Evolutionary conservation across 805 yeast species (phyloP).

Genomic region (Tetrapisispora iriomotensis): DNA sequence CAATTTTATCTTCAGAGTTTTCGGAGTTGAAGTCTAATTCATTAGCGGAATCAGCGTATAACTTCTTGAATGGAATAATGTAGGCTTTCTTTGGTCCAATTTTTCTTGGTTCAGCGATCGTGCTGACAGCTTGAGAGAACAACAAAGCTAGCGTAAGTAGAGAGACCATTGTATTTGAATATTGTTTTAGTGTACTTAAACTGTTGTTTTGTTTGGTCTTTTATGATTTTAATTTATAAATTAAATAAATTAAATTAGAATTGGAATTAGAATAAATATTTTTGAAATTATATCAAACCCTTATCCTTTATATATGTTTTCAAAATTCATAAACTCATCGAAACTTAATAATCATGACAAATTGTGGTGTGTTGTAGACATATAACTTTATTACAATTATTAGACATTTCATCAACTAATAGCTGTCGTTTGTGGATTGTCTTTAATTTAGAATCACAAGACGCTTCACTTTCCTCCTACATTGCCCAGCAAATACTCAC

Average conservation of each 20-base stretch:
- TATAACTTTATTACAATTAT: no score
- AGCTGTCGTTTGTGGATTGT: no score
- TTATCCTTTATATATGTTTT: slow-evolving; percentile 2
- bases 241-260: background rate
- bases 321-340: no score
- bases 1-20: background rate
- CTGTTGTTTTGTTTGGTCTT: slow-evolving; percentile 1
- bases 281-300: background rate
- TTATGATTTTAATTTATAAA: background rate
- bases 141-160: slow-evolving; percentile 1
- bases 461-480: no score
- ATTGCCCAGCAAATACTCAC: no score
- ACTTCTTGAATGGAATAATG: slow-evolving; percentile 1
- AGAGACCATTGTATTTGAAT: slow-evolving; percentile 1
- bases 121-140: background rate
- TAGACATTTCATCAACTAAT: no score
- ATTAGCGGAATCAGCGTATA: slow-evolving; percentile 1
- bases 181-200: background rate
- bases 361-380: background rate
- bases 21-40: background rate
- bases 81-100: background rate
- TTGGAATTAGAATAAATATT: background rate
- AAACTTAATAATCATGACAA: background rate
- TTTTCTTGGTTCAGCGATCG: background rate
- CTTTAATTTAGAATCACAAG: no score